Base-by-base conservation (phyloP, 2,329 filamentous ascomycete species). In the Orbilia quercus region DNA sequence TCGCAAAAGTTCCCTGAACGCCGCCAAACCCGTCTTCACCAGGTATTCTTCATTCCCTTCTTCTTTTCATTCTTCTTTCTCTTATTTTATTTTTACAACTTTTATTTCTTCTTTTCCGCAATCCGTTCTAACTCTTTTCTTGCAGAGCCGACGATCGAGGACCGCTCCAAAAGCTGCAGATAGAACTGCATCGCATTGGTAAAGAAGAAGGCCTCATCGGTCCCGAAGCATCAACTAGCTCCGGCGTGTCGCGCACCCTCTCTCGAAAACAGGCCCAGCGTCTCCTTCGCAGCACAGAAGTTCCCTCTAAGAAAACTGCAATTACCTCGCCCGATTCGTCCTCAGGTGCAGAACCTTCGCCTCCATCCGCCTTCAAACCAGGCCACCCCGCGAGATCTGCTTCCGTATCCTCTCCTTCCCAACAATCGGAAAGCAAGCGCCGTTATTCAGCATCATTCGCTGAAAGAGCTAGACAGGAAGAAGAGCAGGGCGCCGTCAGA, bases 131-230 rank as follows among this genome's bases (percentile, higher is more conserved):
- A 48, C 18, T 23, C 53, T 25, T 44, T 54, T 72, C 75, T 60
- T 75, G 7, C 31, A 74, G 91, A 81, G 91, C 94, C 78, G 85
- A 89, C 66, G 90, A 96, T 80, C 88, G 91, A 78, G 98, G 94
- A 75, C 95, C 96, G 58, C 85, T 99, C 58, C 94, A 99, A 81
- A 95, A 90, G 83, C 86, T 99, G 76, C 94, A 99, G 83, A 87
- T 91, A 79, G 95, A 91, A 78, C 85, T 98, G 78, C 90, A 90
- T 80, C 92, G 91, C 81, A 94, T 97, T 81, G 96, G 91, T 80
- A 98, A 97, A 80, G 93, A 97, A 82, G 93, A 97, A 81, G 96
- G 96, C 81, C 87, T 69, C 7, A 55, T 66, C 14, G 66, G 60
- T 20, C 50, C 59, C 7, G 64, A 75, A 18, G 31, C 58, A 38